Evolutionary conservation across 495 filamentous ascomycete species (phyloP).

Genomic region (Chaetomium tenue): DNA sequence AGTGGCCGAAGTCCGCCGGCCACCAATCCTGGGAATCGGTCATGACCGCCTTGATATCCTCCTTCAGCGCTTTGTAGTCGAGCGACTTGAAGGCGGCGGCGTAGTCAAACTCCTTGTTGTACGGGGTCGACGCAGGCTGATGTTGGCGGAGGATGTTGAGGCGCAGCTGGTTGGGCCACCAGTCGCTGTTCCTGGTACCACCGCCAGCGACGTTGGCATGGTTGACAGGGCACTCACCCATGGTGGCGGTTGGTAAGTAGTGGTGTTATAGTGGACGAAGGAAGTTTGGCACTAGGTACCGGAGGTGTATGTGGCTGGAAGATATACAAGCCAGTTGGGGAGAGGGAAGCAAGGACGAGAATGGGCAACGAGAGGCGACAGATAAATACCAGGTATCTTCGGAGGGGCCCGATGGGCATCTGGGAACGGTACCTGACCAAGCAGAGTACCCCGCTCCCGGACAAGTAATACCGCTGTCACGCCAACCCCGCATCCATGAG

Average conservation of each 20-base stretch:
- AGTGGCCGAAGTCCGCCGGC: conserved; percentile 76
- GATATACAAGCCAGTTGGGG: not conserved
- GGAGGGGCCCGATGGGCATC: not conserved
- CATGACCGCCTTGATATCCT: conserved; percentile 63
- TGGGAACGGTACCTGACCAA: not conserved
- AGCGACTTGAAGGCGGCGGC: conserved; percentile 65
- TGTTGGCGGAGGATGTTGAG: conserved; percentile 72
- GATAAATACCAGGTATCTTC: not conserved
- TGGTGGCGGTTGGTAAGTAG: conserved; percentile 19
- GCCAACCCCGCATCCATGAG: conserved; percentile 20
- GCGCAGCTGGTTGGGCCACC: conserved; percentile 66
- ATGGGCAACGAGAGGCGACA: not conserved
- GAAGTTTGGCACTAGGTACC: not conserved
- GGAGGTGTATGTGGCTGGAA: not conserved
- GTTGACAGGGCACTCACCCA: conserved; percentile 52
- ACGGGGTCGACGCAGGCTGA: conserved; percentile 57
- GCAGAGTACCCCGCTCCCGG: conserved; percentile 13
- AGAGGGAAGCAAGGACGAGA: not conserved
- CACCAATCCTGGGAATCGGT: conserved; percentile 75
- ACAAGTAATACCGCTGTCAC: conserved; percentile 7
- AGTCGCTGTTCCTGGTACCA: conserved; percentile 62
- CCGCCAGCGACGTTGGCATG: conserved; percentile 57
- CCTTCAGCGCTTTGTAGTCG: conserved; percentile 69
- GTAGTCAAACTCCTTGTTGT: conserved; percentile 63
- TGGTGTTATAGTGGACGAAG: not conserved